A percentile compares a stretch with the other conserved stretches of the same genome.
These are phyloP conservation scores for Endoconidiophora laricicola DNA, from an alignment of 2,329 filamentous ascomycete genomes.

Conservation along the genomic window DNA sequence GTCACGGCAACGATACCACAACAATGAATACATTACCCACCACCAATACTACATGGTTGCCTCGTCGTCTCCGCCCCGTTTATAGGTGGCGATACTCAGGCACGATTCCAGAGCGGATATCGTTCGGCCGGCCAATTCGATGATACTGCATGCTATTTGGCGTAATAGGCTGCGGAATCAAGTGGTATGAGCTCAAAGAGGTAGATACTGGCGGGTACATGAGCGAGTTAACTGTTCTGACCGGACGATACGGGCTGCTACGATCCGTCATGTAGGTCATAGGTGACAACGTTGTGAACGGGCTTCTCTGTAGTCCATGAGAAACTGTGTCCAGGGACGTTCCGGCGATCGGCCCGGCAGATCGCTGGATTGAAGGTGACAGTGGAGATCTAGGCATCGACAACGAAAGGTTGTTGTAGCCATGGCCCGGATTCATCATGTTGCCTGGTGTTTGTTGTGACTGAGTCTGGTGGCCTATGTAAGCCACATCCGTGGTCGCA, in stretches of 20 bases:
- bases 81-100: constrained; percentile 32
- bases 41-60: too few species aligned
- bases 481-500: not conserved
- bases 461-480: not conserved
- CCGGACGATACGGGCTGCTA: constrained; percentile 80
- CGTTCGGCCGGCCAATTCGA: constrained; percentile 51
- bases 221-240: constrained; percentile 79
- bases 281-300: constrained; percentile 45
- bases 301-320: constrained; percentile 3
- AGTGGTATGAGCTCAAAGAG: constrained; percentile 58
- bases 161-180: constrained; percentile 33
- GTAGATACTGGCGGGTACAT: constrained; percentile 71
- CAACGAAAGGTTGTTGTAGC: not conserved
- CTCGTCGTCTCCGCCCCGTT: too few species aligned
- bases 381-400: constrained; percentile 41
- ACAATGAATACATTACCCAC: too few species aligned
- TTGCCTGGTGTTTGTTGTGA: not conserved
- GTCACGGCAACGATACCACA: too few species aligned
- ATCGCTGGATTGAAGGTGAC: constrained; percentile 10
- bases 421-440: not conserved
- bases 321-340: constrained; percentile 1
- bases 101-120: constrained; percentile 53
- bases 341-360: constrained; percentile 1
- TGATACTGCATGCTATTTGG: constrained; percentile 72
- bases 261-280: constrained; percentile 76